Conservation (phyloP, 495 filamentous ascomycete genomes). For the Penicillium crystallinum region DNA sequence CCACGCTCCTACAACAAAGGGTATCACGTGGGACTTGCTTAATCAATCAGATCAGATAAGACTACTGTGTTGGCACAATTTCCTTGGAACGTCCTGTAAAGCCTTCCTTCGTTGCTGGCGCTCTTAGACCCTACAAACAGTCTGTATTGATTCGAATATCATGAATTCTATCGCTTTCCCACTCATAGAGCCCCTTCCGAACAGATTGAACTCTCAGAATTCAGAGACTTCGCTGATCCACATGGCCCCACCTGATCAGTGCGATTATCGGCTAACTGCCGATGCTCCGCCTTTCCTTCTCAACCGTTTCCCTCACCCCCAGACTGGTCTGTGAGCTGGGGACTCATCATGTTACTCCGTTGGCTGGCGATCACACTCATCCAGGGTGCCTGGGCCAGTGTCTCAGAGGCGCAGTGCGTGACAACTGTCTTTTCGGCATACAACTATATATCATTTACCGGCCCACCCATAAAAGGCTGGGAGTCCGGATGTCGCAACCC, state of each 20-base stretch:
- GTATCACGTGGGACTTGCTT: neutral
- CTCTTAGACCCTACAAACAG: too few species aligned
- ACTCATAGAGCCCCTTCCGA: too few species aligned
- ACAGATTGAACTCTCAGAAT: too few species aligned
- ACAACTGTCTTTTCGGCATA: conserved; percentile 33
- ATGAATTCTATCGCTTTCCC: neutral
- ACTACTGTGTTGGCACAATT: too few species aligned
- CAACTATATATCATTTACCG: conserved; percentile 35
- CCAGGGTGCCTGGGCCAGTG: conserved; percentile 4
- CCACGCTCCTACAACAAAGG: too few species aligned
- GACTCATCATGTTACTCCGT: conserved; percentile 3
- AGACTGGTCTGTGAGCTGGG: neutral
- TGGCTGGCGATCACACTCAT: conserved; percentile 13
- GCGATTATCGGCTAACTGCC: conserved; percentile 4
- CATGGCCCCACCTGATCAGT: conserved; percentile 5
- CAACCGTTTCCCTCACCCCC: neutral
- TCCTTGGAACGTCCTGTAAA: too few species aligned
- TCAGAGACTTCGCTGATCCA: conserved; percentile 4
- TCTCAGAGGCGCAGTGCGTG: conserved; percentile 34
- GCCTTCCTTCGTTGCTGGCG: too few species aligned
- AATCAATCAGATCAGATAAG: conserved; percentile 10
- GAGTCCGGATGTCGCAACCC: conserved; percentile 32
- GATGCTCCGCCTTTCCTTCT: conserved; percentile 2
- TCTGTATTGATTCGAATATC: neutral
- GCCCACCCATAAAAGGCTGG: conserved; percentile 21